Base-by-base conservation (phyloP, 805 yeast species). In the Wickerhamomyces tratensis region DNA sequence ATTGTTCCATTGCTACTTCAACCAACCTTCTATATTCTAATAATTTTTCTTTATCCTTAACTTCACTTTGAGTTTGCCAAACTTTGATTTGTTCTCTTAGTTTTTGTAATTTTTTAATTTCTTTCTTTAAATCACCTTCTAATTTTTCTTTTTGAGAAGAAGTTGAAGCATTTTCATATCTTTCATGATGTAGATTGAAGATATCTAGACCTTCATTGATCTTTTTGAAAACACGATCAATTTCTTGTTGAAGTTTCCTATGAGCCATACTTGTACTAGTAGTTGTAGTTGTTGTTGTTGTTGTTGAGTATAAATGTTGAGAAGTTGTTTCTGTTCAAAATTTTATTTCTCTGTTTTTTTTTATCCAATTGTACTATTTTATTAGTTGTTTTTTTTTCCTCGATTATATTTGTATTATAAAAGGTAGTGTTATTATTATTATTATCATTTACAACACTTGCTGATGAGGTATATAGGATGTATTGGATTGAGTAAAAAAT, bases 61-160 rank as follows among this genome's bases (percentile, higher is more conserved):
- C 86, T 49, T 89, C 94, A 53, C 79, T 83, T 49, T 88, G 86
- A 20, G 89, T 78, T 59, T 89, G 71, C 98, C 98, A 91, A 43
- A 85, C 85, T 63, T 91, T 91, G 53, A 91, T 86, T 68, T 88
- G 98, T 62, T 91, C 98, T 57, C 98, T 76, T 49, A 83, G 76
- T 57, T 95, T 78, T 59, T 91, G 98, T 43, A 91, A 72, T 63
- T 88, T 91, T 63, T 93, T 91, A 61, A 93, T 89, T 61, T 93
- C 98, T 53, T 91, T 82, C 65, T 93, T 89, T 59, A 91, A 71
- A 59, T 91, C 98, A 43, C 78, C 72, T 61, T 93, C 98, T 46
- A 93, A 70, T 62, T 89, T 91, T 57, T 91, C 98, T 63, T 88
- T 82, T 59, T 87, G 95, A 2, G 95, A 78, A 46, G 78, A 79